Conservation (phyloP, 148 eudicot species). For the Suaeda aralocaspica region DNA sequence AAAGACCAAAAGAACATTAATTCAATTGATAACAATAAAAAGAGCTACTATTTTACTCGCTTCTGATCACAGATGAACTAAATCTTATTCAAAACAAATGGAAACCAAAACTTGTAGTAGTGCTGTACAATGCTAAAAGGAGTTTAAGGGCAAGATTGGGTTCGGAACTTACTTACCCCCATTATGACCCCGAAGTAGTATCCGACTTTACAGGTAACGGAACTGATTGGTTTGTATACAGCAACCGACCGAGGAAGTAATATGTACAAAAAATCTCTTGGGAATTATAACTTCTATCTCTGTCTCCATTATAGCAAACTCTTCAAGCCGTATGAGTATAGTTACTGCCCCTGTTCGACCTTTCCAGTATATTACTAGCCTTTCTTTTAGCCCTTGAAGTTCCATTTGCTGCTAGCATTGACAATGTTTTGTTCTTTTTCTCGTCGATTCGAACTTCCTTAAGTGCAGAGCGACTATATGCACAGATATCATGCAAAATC, state of each 20-base stretch:
- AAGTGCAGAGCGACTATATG: conserved; percentile 50
- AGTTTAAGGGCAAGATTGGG: conserved; percentile 8
- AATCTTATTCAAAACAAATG: conserved; percentile 18
- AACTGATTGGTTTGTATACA: conserved; percentile 15
- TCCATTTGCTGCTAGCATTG: conserved; percentile 68
- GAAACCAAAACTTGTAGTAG: conserved; percentile 28
- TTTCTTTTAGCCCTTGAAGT: conserved; percentile 86
- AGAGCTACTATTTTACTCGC: not conserved
- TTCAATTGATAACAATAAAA: conserved; percentile 2
- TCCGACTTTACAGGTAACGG: conserved; percentile 15
- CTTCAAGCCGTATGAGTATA: conserved; percentile 31
- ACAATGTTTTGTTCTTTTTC: conserved; percentile 45
- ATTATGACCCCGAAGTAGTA: not conserved
- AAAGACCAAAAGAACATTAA: not conserved
- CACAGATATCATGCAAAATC: conserved; percentile 55
- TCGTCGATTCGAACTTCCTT: conserved; percentile 78
- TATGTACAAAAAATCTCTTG: conserved; percentile 23
- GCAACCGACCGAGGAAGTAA: conserved; percentile 5
- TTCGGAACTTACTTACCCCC: conserved; percentile 16
- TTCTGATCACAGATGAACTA: conserved; percentile 7
- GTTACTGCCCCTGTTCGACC: conserved; percentile 33
- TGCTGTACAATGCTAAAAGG: conserved; percentile 23
- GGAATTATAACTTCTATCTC: too few species aligned
- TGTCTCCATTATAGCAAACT: not conserved
- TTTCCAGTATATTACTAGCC: conserved; percentile 67